Base-by-base conservation (phyloP, 352 stramenopile species). In the Phytophthora pinifolia region DNA sequence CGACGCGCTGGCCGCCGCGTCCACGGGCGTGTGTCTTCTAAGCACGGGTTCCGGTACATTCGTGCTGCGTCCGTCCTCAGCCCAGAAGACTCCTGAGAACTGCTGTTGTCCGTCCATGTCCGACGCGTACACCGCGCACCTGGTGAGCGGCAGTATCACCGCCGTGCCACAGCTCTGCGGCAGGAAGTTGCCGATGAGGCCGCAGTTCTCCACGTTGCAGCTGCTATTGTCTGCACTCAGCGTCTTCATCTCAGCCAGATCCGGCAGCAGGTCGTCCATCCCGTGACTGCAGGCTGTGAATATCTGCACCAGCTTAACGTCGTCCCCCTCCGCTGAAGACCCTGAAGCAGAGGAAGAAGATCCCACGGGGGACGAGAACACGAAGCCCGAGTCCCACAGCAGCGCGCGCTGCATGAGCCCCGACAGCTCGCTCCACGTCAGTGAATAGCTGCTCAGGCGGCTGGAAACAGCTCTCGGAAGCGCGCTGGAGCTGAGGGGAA, bases 341-440 rank as follows among this genome's bases (percentile, higher is more conserved):
- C 51, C 55, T 6, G 6, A n/a, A 3, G 52, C 55, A 0, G 58
- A 51, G 1, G 55, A 59, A 18, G 59, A 45, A 1, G 45, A 46
- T 0, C 35, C 31, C 1, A 47, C 31, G 10, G 58, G 29, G 12
- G 64, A 64, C 39, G 64, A 60, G 27, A 86, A 77, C 33, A 90
- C 77, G 41, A 80, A 83, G 25, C 77, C 79, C 0, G 73, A 68
- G 66, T 90, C 79, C 79, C 79, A 90, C 42, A 90, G 69, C 50
- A 90, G 55, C 38, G 79, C 79, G 53, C 79, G 79, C 54, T 90
- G 79, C 52, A 83, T 74, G 50, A 88, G 58, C 0, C 77, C 77
- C 10, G 79, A 81, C 39, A 90, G 62, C 4, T 46, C 10, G 39
- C 38, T 57, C 77, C 68, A 87, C 5, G 59, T 30, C 3, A 82